phyloP scores from a whole-genome alignment of 140 eudicot species.

The Cichorium intybus region DNA sequence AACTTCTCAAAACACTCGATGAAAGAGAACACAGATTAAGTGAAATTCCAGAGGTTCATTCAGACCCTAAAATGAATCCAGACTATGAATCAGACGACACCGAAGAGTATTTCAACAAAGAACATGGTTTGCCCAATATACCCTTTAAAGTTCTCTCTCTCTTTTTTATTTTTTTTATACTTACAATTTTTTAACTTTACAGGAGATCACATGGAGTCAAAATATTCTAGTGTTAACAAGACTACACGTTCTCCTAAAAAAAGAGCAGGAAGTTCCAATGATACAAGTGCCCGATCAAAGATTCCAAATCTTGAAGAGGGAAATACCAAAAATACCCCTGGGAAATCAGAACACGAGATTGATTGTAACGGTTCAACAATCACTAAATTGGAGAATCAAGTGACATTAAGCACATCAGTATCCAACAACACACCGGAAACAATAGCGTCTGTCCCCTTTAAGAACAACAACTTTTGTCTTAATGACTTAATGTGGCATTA shows the following conservation, averaged over 20 bases:
- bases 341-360: constrained; percentile 37
- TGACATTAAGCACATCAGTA: constrained; percentile 35
- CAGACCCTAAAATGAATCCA: constrained; percentile 95
- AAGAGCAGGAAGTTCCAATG: constrained; percentile 27
- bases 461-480: constrained; percentile 26
- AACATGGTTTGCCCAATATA: constrained; percentile 47
- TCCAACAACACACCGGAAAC: constrained; percentile 43
- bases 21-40: constrained; percentile 69
- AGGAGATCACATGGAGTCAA: constrained; percentile 53
- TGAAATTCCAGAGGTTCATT: constrained; percentile 64
- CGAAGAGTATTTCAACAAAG: constrained; percentile 42
- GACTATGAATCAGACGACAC: constrained; percentile 74
- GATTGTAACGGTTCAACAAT: constrained; percentile 27
- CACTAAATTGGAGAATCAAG: constrained; percentile 36
- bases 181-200: constrained; percentile 8
- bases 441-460: constrained; percentile 27
- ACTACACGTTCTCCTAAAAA: constrained; percentile 37
- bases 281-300: not conserved
- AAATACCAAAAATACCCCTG: constrained; percentile 27
- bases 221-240: constrained; percentile 28
- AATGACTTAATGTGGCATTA: constrained; percentile 74
- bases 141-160: not conserved
- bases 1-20: constrained; percentile 78
- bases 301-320: constrained; percentile 40
- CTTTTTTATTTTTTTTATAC: not conserved